Percentiles rank a stretch among this genome's conserved stretches.
Evolutionary conservation across 1,284 basidiomycete species (phyloP).

Genomic region (Cryptococcus sp.): DNA sequence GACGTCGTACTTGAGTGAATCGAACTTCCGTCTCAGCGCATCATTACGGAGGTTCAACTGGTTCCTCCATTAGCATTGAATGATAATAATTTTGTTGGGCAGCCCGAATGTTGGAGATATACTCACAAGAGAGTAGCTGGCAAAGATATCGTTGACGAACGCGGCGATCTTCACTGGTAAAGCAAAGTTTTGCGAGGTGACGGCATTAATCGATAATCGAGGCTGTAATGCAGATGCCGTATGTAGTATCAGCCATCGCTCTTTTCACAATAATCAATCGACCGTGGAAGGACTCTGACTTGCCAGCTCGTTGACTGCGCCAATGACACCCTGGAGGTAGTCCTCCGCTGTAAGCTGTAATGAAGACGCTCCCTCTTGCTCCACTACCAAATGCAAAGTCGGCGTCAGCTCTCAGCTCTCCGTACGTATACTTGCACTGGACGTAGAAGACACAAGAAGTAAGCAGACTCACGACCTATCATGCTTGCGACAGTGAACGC

Average conservation of each 20-base stretch:
- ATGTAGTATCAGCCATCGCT: slow-evolving; percentile 11
- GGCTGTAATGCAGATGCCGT: slow-evolving; percentile 29
- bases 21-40: slow-evolving; percentile 51
- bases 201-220: slow-evolving; percentile 53
- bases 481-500: slow-evolving; percentile 40
- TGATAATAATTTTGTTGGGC: neutral
- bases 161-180: slow-evolving; percentile 51
- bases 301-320: slow-evolving; percentile 54
- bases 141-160: slow-evolving; percentile 55
- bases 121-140: slow-evolving; percentile 52
- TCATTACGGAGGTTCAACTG: slow-evolving; percentile 55
- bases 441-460: neutral
- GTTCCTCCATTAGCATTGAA: neutral
- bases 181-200: slow-evolving; percentile 52
- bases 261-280: neutral
- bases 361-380: slow-evolving; percentile 40
- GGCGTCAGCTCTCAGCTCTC: neutral
- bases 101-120: neutral
- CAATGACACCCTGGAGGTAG: slow-evolving; percentile 54
- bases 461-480: slow-evolving; percentile 47
- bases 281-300: slow-evolving; percentile 12
- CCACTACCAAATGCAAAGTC: slow-evolving; percentile 25
- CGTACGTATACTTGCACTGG: neutral
- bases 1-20: slow-evolving; percentile 55
- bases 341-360: slow-evolving; percentile 51